Evolutionary conservation across 2,329 filamentous ascomycete species (phyloP).

Genomic region (Alternaria conjuncta): DNA sequence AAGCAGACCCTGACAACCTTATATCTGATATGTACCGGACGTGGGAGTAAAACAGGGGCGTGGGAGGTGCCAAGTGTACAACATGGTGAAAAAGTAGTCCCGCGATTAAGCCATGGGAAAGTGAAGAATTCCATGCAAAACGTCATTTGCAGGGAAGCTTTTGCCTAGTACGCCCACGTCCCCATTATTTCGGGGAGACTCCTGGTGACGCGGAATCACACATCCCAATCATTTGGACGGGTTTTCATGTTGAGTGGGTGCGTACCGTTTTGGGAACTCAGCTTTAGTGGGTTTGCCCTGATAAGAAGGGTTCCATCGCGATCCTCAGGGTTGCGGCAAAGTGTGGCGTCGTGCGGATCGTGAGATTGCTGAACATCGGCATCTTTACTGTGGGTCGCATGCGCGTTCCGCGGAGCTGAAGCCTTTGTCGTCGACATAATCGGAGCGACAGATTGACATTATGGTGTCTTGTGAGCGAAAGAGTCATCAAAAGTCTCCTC

Average conservation of each 20-base stretch:
- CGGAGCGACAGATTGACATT: neutral
- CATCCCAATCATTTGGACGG: conserved; percentile 1
- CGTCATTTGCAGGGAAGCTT: conserved; percentile 25
- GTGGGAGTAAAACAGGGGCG: neutral
- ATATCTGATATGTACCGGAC: neutral
- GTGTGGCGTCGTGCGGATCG: conserved; percentile 10
- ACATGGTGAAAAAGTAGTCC: conserved; percentile 1
- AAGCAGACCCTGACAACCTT: neutral
- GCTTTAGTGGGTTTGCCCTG: neutral
- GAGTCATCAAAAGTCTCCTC: neutral
- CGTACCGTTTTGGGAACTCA: neutral
- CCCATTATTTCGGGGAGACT: conserved; percentile 1
- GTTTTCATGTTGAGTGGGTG: conserved; percentile 3
- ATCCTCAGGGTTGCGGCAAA: conserved; percentile 4
- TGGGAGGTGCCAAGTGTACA: neutral
- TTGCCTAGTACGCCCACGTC: conserved; percentile 13
- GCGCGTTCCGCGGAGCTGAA: neutral
- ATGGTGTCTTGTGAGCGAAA: neutral
- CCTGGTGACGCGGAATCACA: neutral
- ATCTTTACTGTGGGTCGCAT: neutral
- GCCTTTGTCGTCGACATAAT: neutral
- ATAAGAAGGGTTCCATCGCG: conserved; percentile 6
- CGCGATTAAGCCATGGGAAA: conserved; percentile 19
- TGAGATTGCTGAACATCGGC: conserved; percentile 7
- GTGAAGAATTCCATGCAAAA: conserved; percentile 30